Base-by-base conservation (phyloP, 805 yeast species). In the Pichia pseudocactophila region DNA sequence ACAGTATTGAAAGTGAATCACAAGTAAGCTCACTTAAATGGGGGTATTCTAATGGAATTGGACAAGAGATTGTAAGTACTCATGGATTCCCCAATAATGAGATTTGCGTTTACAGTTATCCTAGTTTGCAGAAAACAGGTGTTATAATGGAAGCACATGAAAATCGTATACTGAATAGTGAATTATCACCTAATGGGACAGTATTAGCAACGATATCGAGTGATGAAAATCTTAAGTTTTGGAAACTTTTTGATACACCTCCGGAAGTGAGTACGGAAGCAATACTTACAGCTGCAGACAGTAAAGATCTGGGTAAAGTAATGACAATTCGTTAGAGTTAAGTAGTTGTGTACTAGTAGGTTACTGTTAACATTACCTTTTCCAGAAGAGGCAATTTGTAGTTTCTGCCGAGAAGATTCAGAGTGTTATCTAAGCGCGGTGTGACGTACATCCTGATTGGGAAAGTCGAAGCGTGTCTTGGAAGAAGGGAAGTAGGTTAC, bases 201-300 rank as follows among this genome's bases (percentile, higher is more conserved):
- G 85, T 94, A 0, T 65, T 92, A 42, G 97, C 96, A 1, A 92
- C 98, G 0, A 88, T 89, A 36, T 94, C 97, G 2, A 94, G 95
- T 11, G 97, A 92, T 62, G 98, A 92, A 60, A 90, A 88, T 63
- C 71, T 92, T 57, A 90, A 92, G 64, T 92, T 92, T 64, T 92
- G 95, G 89, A 82, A 85, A 50, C 70, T 92, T 18, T 90, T 88
- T 62, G 96, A 90, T 34, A 40, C 49, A 5, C 44, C 49, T 11
- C 46, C 50, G 2, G 49, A 52, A n/a, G 41, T 40, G 7, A 47
- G 49, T 15, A 47, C 50, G 6, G 53, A 50, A 9, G 50, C 55
- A 11, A 58, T 65, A 32, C 45, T 22, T 16, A 22, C 62, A 3
- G 50, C 65, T 28, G 56, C 59, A 16, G 56, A 64, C 30, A 72